Conservation (phyloP, 768 basidiomycete genomes). For the Phlebiopsis flavidoalba region DNA sequence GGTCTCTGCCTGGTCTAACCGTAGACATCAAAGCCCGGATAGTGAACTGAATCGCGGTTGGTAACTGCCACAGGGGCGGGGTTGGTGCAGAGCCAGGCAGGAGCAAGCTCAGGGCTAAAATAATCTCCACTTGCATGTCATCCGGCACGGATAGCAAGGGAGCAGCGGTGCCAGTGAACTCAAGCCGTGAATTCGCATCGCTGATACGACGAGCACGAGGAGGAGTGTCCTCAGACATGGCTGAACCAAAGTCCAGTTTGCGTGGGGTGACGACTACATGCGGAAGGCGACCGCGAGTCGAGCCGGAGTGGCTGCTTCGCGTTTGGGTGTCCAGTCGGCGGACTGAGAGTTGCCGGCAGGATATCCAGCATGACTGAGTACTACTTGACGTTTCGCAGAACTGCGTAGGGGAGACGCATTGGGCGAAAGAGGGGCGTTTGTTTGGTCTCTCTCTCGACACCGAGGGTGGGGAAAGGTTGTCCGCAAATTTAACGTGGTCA, state of each 20-base stretch:
- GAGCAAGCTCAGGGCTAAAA: neutral
- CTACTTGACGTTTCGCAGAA: constrained; percentile 65
- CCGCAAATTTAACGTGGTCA: constrained; percentile 42
- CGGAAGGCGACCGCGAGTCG: constrained; percentile 39
- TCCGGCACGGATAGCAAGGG: neutral
- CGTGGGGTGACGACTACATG: constrained; percentile 41
- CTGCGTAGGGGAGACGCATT: constrained; percentile 41
- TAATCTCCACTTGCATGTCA: neutral
- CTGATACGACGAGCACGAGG: neutral
- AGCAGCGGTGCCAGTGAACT: neutral
- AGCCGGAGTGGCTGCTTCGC: constrained; percentile 31
- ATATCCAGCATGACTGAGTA: constrained; percentile 48
- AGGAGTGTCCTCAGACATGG: neutral
- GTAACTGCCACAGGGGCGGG: constrained; percentile 32
- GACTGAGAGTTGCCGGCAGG: constrained; percentile 32
- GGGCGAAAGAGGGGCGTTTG: constrained; percentile 65
- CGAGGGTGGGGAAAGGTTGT: constrained; percentile 24
- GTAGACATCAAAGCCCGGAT: constrained; percentile 61
- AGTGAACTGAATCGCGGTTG: constrained; percentile 55
- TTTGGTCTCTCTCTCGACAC: constrained; percentile 16
- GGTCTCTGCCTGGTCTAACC: constrained; percentile 34
- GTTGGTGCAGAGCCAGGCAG: neutral
- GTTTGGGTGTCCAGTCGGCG: constrained; percentile 36
- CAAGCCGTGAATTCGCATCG: neutral
- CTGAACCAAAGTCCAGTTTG: constrained; percentile 47